Percentiles rank a stretch among this genome's conserved stretches.
These are phyloP conservation scores for Haplosporangium sp. DNA, from an alignment of 371 early-diverging fungal species.

Conservation along the genomic window DNA sequence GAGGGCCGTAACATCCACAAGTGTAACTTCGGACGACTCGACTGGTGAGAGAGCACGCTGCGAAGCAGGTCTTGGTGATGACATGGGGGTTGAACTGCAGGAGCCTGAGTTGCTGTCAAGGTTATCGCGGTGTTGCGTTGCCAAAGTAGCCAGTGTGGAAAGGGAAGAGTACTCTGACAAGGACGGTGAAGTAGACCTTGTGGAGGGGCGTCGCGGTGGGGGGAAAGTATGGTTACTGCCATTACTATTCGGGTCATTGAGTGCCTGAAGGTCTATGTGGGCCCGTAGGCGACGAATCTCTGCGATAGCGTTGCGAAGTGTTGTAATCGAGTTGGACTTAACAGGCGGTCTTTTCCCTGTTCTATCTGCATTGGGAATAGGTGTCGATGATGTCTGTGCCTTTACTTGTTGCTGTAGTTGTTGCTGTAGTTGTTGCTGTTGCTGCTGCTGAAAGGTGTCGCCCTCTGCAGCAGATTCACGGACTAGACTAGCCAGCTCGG, in stretches of 20 bases:
- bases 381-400: neutral
- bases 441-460: neutral
- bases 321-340: slow-evolving; percentile 55
- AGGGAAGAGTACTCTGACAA: slow-evolving; percentile 4
- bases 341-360: slow-evolving; percentile 38
- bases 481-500: slow-evolving; percentile 42
- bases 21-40: no score
- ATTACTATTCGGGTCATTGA: neutral
- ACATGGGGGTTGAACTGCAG: slow-evolving; percentile 10
- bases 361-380: slow-evolving; percentile 5
- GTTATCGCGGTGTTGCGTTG: slow-evolving; percentile 6
- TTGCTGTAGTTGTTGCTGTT: neutral
- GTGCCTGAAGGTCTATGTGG: slow-evolving; percentile 13
- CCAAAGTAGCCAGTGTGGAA: slow-evolving; percentile 27
- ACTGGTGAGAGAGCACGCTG: neutral
- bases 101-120: slow-evolving; percentile 13
- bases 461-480: slow-evolving; percentile 36
- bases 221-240: neutral
- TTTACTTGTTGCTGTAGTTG: neutral
- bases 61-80: slow-evolving; percentile 10
- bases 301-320: slow-evolving; percentile 47
- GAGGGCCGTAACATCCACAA: no score
- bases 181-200: slow-evolving; percentile 11
- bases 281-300: slow-evolving; percentile 46
- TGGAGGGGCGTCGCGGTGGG: neutral